Base-by-base conservation (phyloP, 2,329 filamentous ascomycete genomes). In the Paecilomyces niveus region DNA sequence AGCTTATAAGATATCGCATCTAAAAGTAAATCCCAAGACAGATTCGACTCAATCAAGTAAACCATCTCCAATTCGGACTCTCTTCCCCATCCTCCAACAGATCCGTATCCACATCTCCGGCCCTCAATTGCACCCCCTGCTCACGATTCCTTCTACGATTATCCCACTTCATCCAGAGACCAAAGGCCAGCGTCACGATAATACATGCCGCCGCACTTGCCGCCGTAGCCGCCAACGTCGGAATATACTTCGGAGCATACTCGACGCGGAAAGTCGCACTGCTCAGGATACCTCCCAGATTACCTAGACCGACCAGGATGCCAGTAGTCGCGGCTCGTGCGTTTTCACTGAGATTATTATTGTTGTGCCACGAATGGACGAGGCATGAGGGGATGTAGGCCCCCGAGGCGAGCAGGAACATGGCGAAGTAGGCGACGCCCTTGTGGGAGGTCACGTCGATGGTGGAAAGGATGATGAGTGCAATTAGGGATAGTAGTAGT, bases 351-450 rank as follows among this genome's bases (percentile, higher is more conserved):
- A 80, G 67, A 50, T 80, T 81, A 63, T 83, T 82, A 61, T 81
- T 82, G 58, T 82, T 82, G 59, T 81, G 73, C 80, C 80, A 81
- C 1, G 73, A 73, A 59, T 81, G 74, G 3, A 81, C 74, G n/a
- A 82, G 67, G 56, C 75, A 76, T 3, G 73, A 76, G 0, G 78
- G 76, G 13, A 80, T 79, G 61, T 80, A 82, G 1, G 78, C 72
- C 0, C 68, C 68, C 0, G 66, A 22, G 1, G 77, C 76, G 56
- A 82, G 68, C 2, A 82, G 67, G 58, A 82, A 82, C 59, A 76
- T 79, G 0, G 80, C 78, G 60, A 82, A 82, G 57, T 82, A 83
- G 1, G 78, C 77, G 0, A 80, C 71, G 0, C 66, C 76, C 54
- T 77, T 75, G 60, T 80, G 66, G 0, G 66, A 49, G 1, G 77